Evolutionary conservation across 495 filamentous ascomycete species (phyloP), one percentile per base, ranked within the genome.

Genomic region (Hypomontagnella submonticulosa): DNA sequence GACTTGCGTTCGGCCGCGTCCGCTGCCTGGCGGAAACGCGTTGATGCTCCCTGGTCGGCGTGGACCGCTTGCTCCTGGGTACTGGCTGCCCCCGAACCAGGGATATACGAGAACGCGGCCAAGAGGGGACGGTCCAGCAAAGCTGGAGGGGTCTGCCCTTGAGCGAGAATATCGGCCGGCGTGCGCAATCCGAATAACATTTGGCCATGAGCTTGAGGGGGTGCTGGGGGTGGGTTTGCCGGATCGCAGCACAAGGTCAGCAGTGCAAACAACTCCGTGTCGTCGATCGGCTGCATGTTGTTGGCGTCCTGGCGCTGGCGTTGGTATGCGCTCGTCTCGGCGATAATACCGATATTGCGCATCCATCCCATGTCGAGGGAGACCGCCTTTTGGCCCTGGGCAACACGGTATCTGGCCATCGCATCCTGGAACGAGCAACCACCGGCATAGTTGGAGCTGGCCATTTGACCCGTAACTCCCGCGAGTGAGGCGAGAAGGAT

Each of bases 371-470:
- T 66, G 36, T 84, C 77, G 37, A 86, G 64, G 18, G 71, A 76
- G 7, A 76, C 61, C 37, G 75, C 71, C 9, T 58, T 66, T 3
- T 75, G 67, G 11, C 71, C 71, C 1, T 61, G 61, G 8, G 34
- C 11, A 36, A 50, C 51, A 6, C 79, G 71, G 63, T 75, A 62
- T 13, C 69, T 71, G 2, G 71, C 72, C n/a, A 82, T 63, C 0
- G 75, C 71, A 54, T 82, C 83, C 9, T 83, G 71, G 66, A 81
- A 87, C 12, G 79, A 77, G 62, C 85, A 86, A 10, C 79, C 83
- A 0, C 84, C 82, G 2, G 83, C 76, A 61, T 88, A 88, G 16
- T 83, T 83, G 16, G 80, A 88, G 71, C 71, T 88, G 81, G 0
- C 79, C 76, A n/a, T 59, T 42, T 69, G 80, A 2, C 84, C 84